These are phyloP conservation scores for Trametes cinnabarina DNA, from an alignment of 768 basidiomycete species.

Conservation along the genomic window DNA sequence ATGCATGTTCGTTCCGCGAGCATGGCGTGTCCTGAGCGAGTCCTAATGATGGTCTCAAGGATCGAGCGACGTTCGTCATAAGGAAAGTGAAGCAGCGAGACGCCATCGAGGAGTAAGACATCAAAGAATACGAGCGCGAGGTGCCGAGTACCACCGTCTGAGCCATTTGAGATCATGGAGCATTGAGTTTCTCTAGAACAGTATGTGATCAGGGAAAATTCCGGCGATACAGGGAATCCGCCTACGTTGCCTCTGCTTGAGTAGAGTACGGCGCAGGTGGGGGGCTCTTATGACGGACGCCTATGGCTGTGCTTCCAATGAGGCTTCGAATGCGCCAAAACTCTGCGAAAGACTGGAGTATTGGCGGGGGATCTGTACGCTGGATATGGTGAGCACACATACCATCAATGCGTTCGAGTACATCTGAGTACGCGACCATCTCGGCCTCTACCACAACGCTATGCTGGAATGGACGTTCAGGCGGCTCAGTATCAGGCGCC, in stretches of 20 bases:
- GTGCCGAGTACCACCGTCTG: conserved; percentile 44
- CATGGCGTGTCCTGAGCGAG: conserved; percentile 59
- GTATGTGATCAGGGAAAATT: conserved; percentile 1
- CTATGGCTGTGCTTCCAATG: conserved; percentile 55
- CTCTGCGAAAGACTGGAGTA: conserved; percentile 40
- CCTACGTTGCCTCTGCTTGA: conserved; percentile 8
- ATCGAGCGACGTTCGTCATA: conserved; percentile 60
- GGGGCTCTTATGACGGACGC: conserved; percentile 38
- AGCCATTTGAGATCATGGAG: conserved; percentile 42
- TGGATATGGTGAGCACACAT: conserved; percentile 21
- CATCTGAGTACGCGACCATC: conserved; percentile 80
- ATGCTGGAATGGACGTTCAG: conserved; percentile 7
- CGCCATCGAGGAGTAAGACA: conserved; percentile 65
- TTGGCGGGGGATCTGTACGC: too few relatives aligned
- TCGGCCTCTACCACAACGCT: conserved; percentile 73
- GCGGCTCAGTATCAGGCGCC: not conserved
- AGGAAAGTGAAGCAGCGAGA: conserved; percentile 49
- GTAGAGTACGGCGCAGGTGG: not conserved
- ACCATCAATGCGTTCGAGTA: conserved; percentile 63
- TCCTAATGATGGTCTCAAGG: conserved; percentile 56
- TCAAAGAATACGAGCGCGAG: conserved; percentile 90
- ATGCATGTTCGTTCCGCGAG: conserved; percentile 53
- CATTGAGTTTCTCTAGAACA: conserved; percentile 31
- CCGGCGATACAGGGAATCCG: not conserved
- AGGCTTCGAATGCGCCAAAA: conserved; percentile 73